phyloP scores from a whole-genome alignment of 2,329 filamentous ascomycete genomes.

The Cryphonectria naterciae region DNA sequence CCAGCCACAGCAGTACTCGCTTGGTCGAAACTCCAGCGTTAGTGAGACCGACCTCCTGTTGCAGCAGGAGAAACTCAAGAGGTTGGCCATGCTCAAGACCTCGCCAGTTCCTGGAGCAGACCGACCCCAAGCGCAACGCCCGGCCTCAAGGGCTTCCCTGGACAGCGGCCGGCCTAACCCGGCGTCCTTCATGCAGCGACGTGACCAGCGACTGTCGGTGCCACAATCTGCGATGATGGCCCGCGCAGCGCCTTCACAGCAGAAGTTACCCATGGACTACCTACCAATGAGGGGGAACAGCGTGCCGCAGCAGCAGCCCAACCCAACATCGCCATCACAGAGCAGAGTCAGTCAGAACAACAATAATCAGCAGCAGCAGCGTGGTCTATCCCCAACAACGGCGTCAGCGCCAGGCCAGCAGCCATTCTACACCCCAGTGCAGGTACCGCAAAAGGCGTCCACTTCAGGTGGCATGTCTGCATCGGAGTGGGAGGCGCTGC shows the following conservation, averaged over 20 bases:
- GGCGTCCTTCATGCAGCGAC: conserved; percentile 41
- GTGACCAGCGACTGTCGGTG: conserved; percentile 54
- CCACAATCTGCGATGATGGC: conserved; percentile 47
- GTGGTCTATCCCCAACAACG: conserved; percentile 31
- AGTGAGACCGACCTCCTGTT: conserved; percentile 59
- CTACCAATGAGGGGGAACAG: conserved; percentile 53
- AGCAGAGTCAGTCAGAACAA: conserved; percentile 44
- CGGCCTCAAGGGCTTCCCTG: conserved; percentile 53
- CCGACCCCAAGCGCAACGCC: conserved; percentile 45
- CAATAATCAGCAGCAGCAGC: conserved; percentile 35
- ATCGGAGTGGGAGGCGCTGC: conserved; percentile 80
- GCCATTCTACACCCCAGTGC: conserved; percentile 44
- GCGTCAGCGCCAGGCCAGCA: conserved; percentile 31
- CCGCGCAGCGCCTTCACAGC: conserved; percentile 41
- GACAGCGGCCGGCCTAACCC: conserved; percentile 46
- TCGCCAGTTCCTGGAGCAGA: conserved; percentile 30
- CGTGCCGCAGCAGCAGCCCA: conserved; percentile 46
- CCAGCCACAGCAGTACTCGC: conserved; percentile 36
- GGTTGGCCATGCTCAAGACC: conserved; percentile 57
- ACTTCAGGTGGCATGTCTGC: conserved; percentile 54
- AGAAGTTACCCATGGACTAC: conserved; percentile 60
- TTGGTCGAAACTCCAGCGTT: conserved; percentile 49
- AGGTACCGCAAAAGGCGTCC: conserved; percentile 40
- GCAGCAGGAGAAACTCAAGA: conserved; percentile 61
- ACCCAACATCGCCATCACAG: conserved; percentile 53